Conservation (phyloP, 1,284 basidiomycete species). For the Leccinum glutinopallens region DNA sequence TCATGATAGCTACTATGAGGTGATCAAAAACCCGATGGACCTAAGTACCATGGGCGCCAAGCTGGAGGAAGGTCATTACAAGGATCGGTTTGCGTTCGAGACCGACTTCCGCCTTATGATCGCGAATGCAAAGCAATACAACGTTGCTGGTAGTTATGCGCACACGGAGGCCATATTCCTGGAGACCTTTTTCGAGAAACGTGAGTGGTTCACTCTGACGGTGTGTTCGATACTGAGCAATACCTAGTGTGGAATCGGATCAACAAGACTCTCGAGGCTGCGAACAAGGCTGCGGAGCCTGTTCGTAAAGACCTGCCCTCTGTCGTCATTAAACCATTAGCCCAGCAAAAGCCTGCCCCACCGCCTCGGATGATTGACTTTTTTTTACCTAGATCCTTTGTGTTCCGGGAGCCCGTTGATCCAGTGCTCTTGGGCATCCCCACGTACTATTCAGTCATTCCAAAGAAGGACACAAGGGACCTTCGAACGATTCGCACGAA, state of each 20-base stretch:
- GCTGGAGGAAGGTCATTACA: slow-evolving; percentile 86
- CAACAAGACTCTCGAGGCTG: slow-evolving; percentile 69
- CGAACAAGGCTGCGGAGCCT: slow-evolving; percentile 42
- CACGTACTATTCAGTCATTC: slow-evolving; percentile 82
- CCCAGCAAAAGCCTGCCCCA: slow-evolving; percentile 30
- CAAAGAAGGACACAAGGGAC: slow-evolving; percentile 86
- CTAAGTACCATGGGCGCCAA: slow-evolving; percentile 88
- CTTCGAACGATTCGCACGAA: slow-evolving; percentile 81
- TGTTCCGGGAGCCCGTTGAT: slow-evolving; percentile 88
- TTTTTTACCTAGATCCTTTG: slow-evolving; percentile 54
- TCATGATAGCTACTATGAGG: slow-evolving; percentile 75
- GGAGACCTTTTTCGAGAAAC: slow-evolving; percentile 84
- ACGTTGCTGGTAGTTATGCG: slow-evolving; percentile 71
- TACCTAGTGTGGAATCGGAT: slow-evolving; percentile 71
- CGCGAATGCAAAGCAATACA: slow-evolving; percentile 88
- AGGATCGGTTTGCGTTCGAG: slow-evolving; percentile 82
- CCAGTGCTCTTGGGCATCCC: slow-evolving; percentile 78
- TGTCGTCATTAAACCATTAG: slow-evolving; percentile 39
- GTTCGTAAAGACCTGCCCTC: slow-evolving; percentile 32
- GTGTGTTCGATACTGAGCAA: slow-evolving; percentile 9
- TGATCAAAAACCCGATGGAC: slow-evolving; percentile 96
- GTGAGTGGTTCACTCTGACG: slow-evolving; percentile 47
- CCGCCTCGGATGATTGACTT: not conserved
- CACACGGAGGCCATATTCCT: slow-evolving; percentile 78
- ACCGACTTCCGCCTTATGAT: slow-evolving; percentile 90